Percentiles rank a stretch among this genome's conserved stretches.
Conservation (phyloP, 257 asterid genomes). For the Avicennia marina region DNA sequence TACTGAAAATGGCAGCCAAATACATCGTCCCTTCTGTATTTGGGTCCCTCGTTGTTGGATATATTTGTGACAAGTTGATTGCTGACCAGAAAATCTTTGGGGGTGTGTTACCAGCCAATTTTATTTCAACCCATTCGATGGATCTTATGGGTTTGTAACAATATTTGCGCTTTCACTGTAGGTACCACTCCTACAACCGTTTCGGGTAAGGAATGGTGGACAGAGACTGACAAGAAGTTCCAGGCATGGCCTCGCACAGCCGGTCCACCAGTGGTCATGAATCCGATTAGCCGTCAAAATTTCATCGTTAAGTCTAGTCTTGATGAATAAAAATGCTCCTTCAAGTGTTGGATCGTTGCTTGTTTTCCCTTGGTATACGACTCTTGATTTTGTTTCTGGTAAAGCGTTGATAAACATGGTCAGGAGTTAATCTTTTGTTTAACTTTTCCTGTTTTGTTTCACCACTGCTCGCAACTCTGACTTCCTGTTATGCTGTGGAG, state of each 20-base stretch:
- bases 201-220: slow-evolving; percentile 58
- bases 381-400: slow-evolving; percentile 7
- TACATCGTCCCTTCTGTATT: slow-evolving; percentile 16
- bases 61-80: slow-evolving; percentile 19
- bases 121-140: not conserved
- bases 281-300: slow-evolving; percentile 95
- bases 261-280: slow-evolving; percentile 96
- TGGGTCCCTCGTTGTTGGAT: slow-evolving; percentile 30
- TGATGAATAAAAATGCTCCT: slow-evolving; percentile 28
- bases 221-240: slow-evolving; percentile 82
- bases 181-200: slow-evolving; percentile 73
- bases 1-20: slow-evolving; percentile 25
- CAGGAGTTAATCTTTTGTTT: slow-evolving; percentile 1
- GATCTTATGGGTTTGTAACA: not conserved
- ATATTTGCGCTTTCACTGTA: slow-evolving; percentile 16
- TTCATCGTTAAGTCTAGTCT: slow-evolving; percentile 65
- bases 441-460: slow-evolving; percentile 9
- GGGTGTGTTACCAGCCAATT: slow-evolving; percentile 12
- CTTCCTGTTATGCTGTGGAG: slow-evolving; percentile 1
- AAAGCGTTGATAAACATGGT: not conserved
- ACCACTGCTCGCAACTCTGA: not conserved
- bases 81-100: slow-evolving; percentile 39
- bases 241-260: slow-evolving; percentile 99
- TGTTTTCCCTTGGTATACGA: not conserved
- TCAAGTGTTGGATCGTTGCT: not conserved